Evolutionary conservation across 768 basidiomycete species (phyloP), one percentile per base, ranked within the genome.

Genomic region (Mycena amicta): DNA sequence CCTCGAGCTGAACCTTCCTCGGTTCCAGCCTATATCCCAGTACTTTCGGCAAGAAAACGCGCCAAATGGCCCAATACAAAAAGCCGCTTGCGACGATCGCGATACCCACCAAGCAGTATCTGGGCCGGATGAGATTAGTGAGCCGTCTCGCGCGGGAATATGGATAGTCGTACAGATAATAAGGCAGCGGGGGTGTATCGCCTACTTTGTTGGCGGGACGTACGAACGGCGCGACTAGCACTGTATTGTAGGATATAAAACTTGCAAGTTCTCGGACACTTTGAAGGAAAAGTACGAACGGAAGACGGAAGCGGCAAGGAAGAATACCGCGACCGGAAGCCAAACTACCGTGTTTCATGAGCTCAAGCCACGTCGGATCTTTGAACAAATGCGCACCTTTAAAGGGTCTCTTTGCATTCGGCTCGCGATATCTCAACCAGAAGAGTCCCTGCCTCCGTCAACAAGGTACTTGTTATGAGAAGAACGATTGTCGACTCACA

Each of bases 101-200:
- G 53, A 84, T 84, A 1, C 81, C 83, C 1, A 85, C 79, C 5
- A 83, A 71, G 60, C 80, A 81, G 64, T 84, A 84, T 58, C 81
- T 82, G 26, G 2, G n/a, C n/a, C n/a, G n/a, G 22, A 29, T 1
- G n/a, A 25, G 8, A 23, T 5, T 5, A 30, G n/a, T n/a, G 13
- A 4, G 13, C 1, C 52, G 18, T 5, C 4, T 43, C 46, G 30
- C 23, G 13, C n/a, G 27, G 3, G 13, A 39, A 28, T 11, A 47
- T 3, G 12, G 20, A 58, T 63, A 26, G 26, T 33, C 65, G 12
- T 57, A 80, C 77, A 84, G 63, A 66, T 85, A 86, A 57, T 86
- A 85, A 2, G 85, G 83, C 31, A 86, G 64, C 12, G 85, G 82
- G 12, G 83, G 83, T 0, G 84, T 84, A 61, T 87, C 84, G 13